Evolutionary conservation across 306 rosid genomes (phyloP), one percentile per base, ranked within the genome.

Genomic region (Dalbergia cochinchinensis): DNA sequence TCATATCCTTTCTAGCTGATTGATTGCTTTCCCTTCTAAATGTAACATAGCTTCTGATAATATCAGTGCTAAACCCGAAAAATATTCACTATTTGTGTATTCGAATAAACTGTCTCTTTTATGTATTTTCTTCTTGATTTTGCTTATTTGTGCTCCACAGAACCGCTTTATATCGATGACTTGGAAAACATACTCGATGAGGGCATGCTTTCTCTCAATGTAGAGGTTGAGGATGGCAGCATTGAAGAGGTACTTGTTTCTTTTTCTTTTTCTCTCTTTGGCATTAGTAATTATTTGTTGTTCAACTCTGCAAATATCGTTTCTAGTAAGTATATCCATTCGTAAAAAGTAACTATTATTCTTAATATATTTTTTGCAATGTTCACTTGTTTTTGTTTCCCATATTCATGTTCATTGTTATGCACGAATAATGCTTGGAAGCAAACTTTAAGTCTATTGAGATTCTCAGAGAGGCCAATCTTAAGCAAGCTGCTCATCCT

Each of bases 111-210:
- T 15, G 57, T n/a, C 18, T 6, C 61, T 5, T n/a, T 55, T 55
- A 55, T 55, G 1, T 15, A 5, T 19, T 57, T 20, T 57, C 3
- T 26, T 18, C 41, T 4, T 47, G 35, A 42, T 39, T 81, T 22
- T n/a, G 3, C n/a, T 66, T 15, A 11, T 61, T 83, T 5, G 51
- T 81, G 41, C 39, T 34, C 2, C 10, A 3, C 74, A 94, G 97
- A 86, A 65, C 83, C 86, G 13, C 91, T 92, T 74, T 89, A 92
- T 66, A 82, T 92, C 12, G 94, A 90, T 86, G 98, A 90, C 80
- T 26, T 94, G 53, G 97, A 94, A 77, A 59, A 39, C 10, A 84
- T 87, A 77, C 88, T 92, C 4, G 76, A 79, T 15, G 87, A 89
- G 62, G 90, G 81, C 11, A 55, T 87, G 86, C 65, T 83, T 58